Evolutionary conservation across 805 yeast species (phyloP), one percentile per base, ranked within the genome.

Genomic region (Yarrowia divulgata): DNA sequence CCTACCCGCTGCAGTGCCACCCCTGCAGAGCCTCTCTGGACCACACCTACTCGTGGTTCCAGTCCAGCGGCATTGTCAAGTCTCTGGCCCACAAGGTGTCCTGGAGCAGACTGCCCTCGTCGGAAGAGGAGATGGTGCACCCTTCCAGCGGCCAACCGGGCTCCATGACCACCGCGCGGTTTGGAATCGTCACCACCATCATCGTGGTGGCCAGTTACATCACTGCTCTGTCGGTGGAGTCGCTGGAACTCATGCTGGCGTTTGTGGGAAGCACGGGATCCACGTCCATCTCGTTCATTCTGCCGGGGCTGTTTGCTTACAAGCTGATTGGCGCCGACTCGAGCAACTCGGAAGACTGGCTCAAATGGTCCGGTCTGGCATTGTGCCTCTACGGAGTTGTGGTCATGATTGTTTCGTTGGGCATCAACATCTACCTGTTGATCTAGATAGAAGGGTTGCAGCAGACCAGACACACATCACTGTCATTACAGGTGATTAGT

Each of bases 251-350:
- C 58, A 93, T 93, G 14, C 80, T 93, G 73, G 93, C 97, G 1
- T 81, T 93, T 72, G 97, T 93, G 4, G 98, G 98, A 1, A 90
- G 97, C 0, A 92, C 97, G 0, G 97, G 97, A 0, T 91, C 97
- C 0, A 93, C 97, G 0, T 86, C 97, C 6, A 92, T 93, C 66
- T 92, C 97, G 13, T 93, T 93, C 76, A 92, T 91, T 37, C 82
- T 93, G 58, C 98, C 98, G 0, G 97, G 97, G 0, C 80, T 91
- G 29, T 91, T 93, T 76, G 97, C 94, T 3, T 91, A 85, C 79
- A 87, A 85, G 73, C 81, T 93, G 70, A 84, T 90, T 69, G 63
- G 64, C 19, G 73, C 73, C 48, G 62, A 66, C 40, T 29, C 62
- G 12, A 40, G 50, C 39, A 32, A 18, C 32, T 52, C 69, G 13